Percentiles rank a stretch among this genome's conserved stretches.
Conservation (phyloP, 805 yeast species). For the Kodamaea kaohsiungensis region DNA sequence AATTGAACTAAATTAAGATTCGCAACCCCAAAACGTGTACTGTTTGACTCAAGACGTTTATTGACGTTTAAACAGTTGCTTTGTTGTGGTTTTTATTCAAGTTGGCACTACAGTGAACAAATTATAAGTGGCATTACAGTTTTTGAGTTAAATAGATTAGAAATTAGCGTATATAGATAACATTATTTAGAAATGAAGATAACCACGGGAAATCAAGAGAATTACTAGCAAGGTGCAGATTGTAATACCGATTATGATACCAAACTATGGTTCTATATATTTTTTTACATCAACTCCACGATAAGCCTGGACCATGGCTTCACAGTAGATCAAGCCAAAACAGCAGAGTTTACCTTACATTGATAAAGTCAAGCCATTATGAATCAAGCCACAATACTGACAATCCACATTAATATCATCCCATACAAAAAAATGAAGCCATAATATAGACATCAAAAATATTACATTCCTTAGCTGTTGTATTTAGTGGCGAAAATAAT, state of each 20-base stretch:
- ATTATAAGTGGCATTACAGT: no score
- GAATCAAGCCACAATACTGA: no score
- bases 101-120: background rate
- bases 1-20: background rate
- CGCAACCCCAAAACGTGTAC: background rate
- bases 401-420: background rate
- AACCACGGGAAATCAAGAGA: no score
- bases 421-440: background rate
- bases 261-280: no score
- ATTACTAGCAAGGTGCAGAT: no score
- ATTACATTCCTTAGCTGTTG: no score
- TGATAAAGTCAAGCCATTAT: no score
- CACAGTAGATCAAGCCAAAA: background rate
- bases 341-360: background rate
- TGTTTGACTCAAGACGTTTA: background rate
- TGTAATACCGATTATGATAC: no score
- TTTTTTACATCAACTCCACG: no score
- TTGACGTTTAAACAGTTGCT: background rate
- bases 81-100: background rate
- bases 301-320: background rate
- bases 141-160: no score
- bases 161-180: no score
- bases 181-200: no score
- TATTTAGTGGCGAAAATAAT: background rate
- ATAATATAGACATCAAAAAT: background rate